phyloP scores from a whole-genome alignment of 169 alveolate genomes.

The Plasmodium reichenowi region DNA sequence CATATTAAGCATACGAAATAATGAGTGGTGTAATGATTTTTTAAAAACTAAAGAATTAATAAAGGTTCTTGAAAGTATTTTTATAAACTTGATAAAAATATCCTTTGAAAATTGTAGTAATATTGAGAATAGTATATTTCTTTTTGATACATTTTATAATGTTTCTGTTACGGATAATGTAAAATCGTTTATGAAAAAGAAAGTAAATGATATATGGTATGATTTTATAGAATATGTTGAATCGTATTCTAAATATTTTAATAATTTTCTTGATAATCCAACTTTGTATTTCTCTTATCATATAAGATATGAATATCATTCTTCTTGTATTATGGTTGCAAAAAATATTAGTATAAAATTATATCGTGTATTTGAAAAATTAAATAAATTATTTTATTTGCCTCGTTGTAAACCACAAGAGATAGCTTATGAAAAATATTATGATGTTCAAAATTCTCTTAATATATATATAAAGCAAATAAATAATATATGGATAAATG shows the following conservation, averaged over 20 bases:
- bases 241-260: constrained; percentile 50
- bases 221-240: constrained; percentile 49
- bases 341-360: constrained; percentile 56
- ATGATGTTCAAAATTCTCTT: constrained; percentile 41
- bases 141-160: constrained; percentile 56
- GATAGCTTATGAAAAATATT: constrained; percentile 61
- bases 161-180: constrained; percentile 64
- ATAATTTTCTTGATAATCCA: constrained; percentile 72
- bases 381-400: constrained; percentile 30
- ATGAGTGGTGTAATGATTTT: constrained; percentile 69
- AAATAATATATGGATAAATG: constrained; percentile 70
- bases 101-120: constrained; percentile 61
- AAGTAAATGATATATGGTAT: constrained; percentile 57
- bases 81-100: constrained; percentile 70
- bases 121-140: constrained; percentile 55
- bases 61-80: constrained; percentile 63
- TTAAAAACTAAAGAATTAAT: constrained; percentile 66
- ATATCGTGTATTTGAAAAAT: constrained; percentile 33
- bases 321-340: constrained; percentile 72
- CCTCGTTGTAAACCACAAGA: constrained; percentile 62
- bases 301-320: constrained; percentile 76
- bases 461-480: constrained; percentile 72
- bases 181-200: constrained; percentile 59
- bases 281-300: constrained; percentile 51
- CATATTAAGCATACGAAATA: constrained; percentile 54